Conservation (phyloP, 306 rosid species). For the Acacia crassicarpa region DNA sequence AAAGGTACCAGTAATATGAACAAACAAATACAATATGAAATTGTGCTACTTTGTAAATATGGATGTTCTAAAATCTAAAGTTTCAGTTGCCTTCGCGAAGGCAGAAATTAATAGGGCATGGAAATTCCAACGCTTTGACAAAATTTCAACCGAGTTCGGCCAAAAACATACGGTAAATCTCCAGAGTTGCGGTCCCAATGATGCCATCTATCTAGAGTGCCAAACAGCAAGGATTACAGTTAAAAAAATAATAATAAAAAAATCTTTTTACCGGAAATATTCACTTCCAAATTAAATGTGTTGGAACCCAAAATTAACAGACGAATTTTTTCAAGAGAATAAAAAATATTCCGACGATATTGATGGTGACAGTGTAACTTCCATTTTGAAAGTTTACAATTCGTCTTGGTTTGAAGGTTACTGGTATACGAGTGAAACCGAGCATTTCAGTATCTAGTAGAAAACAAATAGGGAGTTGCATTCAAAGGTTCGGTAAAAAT, state of each 20-base stretch:
- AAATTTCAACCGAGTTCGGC: conserved; percentile 13
- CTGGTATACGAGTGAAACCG: not conserved
- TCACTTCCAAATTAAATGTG: not conserved
- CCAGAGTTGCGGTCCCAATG: not conserved
- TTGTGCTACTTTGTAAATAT: not conserved
- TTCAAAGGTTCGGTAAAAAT: not conserved
- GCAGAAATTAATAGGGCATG: not conserved
- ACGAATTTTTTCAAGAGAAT: no score
- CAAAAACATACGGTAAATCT: not conserved
- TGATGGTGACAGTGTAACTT: not conserved
- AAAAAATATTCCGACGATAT: not conserved
- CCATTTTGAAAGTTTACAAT: not conserved
- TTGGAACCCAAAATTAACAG: not conserved
- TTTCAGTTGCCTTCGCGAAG: no score
- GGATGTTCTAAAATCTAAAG: not conserved
- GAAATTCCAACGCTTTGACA: not conserved
- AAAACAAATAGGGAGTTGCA: not conserved
- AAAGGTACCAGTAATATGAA: not conserved
- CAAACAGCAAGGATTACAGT: conserved; percentile 7
- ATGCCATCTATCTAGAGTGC: conserved; percentile 14
- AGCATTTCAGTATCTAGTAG: not conserved
- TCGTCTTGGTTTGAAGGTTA: not conserved
- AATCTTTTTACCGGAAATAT: not conserved
- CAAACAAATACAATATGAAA: conserved; percentile 18
- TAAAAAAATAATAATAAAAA: no score